Evolutionary conservation across 148 eudicot species (phyloP).

Genomic region (Gaultheria prostrata): DNA sequence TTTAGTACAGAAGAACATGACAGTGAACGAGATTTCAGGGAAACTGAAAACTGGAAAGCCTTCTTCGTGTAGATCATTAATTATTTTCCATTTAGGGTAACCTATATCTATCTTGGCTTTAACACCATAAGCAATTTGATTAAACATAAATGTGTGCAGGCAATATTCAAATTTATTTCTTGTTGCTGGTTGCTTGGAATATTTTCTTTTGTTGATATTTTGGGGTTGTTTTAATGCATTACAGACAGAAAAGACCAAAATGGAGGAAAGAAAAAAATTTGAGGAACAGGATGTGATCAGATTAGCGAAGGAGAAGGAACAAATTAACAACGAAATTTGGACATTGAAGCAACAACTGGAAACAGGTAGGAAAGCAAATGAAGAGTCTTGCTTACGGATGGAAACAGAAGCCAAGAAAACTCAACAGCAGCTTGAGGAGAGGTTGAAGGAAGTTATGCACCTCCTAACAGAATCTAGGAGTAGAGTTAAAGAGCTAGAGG

Average conservation of each 20-base stretch:
- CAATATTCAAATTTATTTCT: not conserved
- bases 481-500: constrained; percentile 58
- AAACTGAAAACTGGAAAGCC: not conserved
- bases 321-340: constrained; percentile 39
- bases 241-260: constrained; percentile 39
- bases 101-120: not conserved
- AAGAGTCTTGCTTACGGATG: constrained; percentile 37
- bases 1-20: not conserved
- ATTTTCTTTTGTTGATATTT: constrained; percentile 10
- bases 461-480: constrained; percentile 44
- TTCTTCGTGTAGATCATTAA: not conserved
- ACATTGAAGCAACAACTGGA: constrained; percentile 51
- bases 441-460: constrained; percentile 45
- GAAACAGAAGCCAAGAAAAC: constrained; percentile 40
- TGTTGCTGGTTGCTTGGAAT: not conserved
- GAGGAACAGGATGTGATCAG: constrained; percentile 49
- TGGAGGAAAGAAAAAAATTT: constrained; percentile 35
- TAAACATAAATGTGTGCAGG: not conserved
- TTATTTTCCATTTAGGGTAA: not conserved
- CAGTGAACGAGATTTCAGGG: not conserved
- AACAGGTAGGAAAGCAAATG: constrained; percentile 51
- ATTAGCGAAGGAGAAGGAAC: constrained; percentile 44
- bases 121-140: not conserved
- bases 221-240: constrained; percentile 3
- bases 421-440: constrained; percentile 49